Evolutionary conservation across 1,284 basidiomycete genomes (phyloP), one percentile per base, ranked within the genome.

Genomic region (Boletus putidus): DNA sequence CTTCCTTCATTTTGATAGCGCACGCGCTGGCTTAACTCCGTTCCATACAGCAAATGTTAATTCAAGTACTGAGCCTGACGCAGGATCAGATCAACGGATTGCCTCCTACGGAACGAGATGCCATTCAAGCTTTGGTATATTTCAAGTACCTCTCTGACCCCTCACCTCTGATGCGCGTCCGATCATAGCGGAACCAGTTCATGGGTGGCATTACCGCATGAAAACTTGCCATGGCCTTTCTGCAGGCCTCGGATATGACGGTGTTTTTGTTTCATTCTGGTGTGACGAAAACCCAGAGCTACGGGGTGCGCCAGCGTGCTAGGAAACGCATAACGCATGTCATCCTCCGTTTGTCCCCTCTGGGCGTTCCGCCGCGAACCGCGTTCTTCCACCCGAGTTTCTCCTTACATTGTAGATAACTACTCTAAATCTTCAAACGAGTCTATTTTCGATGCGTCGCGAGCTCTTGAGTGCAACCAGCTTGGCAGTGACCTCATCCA

Each of bases 11-110:
- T 35, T 42, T 35, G 8, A 16, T 40, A 48, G 49, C 2, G 53
- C 23, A 35, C 48, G 42, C 21, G 8, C 36, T n/a, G 25, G 23
- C 29, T 44, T 56, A 31, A 64, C 27, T 42, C 44, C n/a, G 61
- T 46, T 8, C 16, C 18, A 18, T 47, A 25, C 68, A 94, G 91
- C 80, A 83, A 29, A 92, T 94, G 86, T 71, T 95, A 47, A 79
- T 92, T 72, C 94, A 96, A 76, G 94, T 98, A 0, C 77, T 99
- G 35, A 84, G 82, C 59, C 76, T 99, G 68, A 91, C 92, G 1
- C 88, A 84, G 42, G 93, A 94, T 49, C 94, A 98, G 75, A 92
- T 99, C 67, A 88, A 87, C 57, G 86, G 84, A 10, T 76, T 98
- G 48, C 92, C 94, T 25, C 88, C 91, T 2, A 80, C 84, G 4